phyloP scores from a whole-genome alignment of 164 flowering plant species.

The Liriodendron chinense region DNA sequence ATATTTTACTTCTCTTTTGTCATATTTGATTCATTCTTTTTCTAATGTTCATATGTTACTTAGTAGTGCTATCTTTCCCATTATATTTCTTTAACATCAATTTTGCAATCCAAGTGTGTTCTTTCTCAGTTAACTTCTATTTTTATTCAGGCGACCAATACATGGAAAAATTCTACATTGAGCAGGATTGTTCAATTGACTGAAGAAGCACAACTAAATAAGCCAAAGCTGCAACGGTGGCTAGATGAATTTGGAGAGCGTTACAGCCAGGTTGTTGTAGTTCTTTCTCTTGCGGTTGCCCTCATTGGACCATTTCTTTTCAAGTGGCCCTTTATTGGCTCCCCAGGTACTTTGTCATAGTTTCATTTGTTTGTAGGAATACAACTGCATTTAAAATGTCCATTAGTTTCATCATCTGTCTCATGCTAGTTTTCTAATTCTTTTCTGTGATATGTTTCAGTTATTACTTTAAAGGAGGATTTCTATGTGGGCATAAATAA shows the following conservation, averaged over 20 bases:
- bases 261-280: conserved; percentile 88
- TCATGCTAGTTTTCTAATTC: not conserved
- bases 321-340: conserved; percentile 88
- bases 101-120: no score
- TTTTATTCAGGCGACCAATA: conserved; percentile 65
- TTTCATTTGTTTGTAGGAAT: not conserved
- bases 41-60: no score
- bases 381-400: not conserved
- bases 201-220: conserved; percentile 89
- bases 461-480: no score
- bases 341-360: conserved; percentile 56
- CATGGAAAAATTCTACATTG: conserved; percentile 90
- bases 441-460: no score
- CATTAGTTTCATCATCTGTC: not conserved
- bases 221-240: conserved; percentile 97
- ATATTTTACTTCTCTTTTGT: no score
- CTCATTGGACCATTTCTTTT: conserved; percentile 85
- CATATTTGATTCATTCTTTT: no score
- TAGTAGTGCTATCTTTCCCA: no score
- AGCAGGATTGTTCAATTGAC: conserved; percentile 86
- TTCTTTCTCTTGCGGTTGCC: conserved; percentile 75
- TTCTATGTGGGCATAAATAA: not conserved
- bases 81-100: no score
- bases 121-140: not conserved
- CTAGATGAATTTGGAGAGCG: conserved; percentile 94